phyloP scores from a whole-genome alignment of 345 rosid genomes.

The Bruguiera parviflora region DNA sequence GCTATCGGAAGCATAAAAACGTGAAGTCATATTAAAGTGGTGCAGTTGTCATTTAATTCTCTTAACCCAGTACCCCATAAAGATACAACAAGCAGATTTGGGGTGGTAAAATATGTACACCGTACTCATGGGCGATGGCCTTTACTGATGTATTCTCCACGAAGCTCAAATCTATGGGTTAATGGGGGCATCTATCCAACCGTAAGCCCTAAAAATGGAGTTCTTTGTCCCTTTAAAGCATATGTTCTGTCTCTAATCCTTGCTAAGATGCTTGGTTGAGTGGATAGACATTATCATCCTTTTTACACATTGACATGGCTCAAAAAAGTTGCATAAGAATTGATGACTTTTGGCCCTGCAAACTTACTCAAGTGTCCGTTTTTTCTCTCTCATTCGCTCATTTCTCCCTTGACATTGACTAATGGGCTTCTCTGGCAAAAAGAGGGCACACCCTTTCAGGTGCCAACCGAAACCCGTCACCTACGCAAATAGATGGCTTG shows the following conservation, averaged over 20 bases:
- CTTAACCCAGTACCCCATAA: too few relatives aligned
- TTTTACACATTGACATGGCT: background rate
- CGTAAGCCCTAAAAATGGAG: background rate
- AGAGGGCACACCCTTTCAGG: background rate
- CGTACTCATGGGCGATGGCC: background rate
- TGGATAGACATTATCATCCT: background rate
- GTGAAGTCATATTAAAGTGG: too few relatives aligned
- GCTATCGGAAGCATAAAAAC: too few relatives aligned
- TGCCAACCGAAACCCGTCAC: background rate
- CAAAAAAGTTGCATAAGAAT: background rate
- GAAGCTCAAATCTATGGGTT: background rate
- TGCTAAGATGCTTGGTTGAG: background rate
- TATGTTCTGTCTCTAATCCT: slow-evolving; percentile 2
- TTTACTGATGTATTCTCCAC: background rate
- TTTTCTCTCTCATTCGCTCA: background rate
- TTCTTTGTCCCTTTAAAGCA: slow-evolving; percentile 8
- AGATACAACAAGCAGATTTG: background rate
- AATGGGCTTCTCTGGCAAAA: background rate
- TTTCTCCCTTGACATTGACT: slow-evolving; percentile 3
- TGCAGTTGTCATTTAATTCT: too few relatives aligned
- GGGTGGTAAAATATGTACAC: background rate
- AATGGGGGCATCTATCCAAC: slow-evolving; percentile 11
- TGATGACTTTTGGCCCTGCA: background rate
- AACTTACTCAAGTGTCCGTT: background rate
- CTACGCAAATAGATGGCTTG: background rate